Conservation (phyloP, 352 stramenopile species). For the Chrysophaeum taylorii region DNA sequence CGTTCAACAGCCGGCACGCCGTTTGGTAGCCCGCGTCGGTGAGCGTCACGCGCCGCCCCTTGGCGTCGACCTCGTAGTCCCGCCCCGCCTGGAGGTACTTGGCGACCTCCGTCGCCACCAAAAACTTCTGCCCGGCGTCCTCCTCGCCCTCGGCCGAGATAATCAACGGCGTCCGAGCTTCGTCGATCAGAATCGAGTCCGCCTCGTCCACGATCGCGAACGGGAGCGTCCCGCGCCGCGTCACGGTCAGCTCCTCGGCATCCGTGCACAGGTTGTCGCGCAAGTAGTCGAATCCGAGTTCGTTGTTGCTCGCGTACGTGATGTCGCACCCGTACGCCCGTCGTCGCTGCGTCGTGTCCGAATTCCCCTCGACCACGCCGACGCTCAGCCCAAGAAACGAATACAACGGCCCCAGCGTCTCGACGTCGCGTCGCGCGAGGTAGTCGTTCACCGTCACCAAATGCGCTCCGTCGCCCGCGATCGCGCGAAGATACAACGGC, state of each 20-base stretch:
- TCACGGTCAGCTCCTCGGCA: slow-evolving; percentile 30
- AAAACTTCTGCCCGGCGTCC: slow-evolving; percentile 22
- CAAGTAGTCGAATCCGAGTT: slow-evolving; percentile 73
- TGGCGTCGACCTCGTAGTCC: slow-evolving; percentile 30
- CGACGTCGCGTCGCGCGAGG: slow-evolving; percentile 36
- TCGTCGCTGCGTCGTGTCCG: slow-evolving; percentile 48
- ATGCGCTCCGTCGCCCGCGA: slow-evolving; percentile 32
- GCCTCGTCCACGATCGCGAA: slow-evolving; percentile 33
- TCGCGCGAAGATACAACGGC: slow-evolving; percentile 35
- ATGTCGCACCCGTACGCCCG: slow-evolving; percentile 59
- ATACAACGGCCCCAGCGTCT: slow-evolving; percentile 39
- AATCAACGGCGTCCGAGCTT: slow-evolving; percentile 30
- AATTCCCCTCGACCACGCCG: slow-evolving; percentile 58
- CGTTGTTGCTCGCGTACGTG: slow-evolving; percentile 66
- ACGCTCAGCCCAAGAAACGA: slow-evolving; percentile 63
- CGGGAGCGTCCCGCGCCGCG: slow-evolving; percentile 7
- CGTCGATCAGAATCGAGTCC: slow-evolving; percentile 33
- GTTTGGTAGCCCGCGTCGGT: slow-evolving; percentile 40
- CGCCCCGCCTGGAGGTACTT: slow-evolving; percentile 18
- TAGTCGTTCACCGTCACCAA: slow-evolving; percentile 47
- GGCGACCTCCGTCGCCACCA: slow-evolving; percentile 21
- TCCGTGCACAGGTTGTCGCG: slow-evolving; percentile 51
- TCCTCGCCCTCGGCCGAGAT: slow-evolving; percentile 23
- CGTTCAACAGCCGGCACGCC: slow-evolving; percentile 27
- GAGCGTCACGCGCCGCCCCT: slow-evolving; percentile 34